Evolutionary conservation across 2,329 filamentous ascomycete genomes (phyloP).

Genomic region (Neurospora crassa): DNA sequence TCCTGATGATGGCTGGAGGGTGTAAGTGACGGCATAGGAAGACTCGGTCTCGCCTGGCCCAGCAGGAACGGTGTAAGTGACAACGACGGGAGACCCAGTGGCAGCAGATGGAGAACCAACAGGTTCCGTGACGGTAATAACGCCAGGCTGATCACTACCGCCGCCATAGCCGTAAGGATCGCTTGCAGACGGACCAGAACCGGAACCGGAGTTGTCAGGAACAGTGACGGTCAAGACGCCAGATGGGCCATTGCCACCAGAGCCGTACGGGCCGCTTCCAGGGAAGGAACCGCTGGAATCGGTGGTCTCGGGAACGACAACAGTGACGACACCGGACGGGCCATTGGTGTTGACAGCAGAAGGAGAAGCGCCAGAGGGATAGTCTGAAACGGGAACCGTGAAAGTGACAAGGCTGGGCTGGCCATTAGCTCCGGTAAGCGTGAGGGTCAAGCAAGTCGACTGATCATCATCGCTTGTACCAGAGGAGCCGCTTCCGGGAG

Average conservation of each 20-base stretch:
- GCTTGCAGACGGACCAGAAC: neutral
- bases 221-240: conserved; percentile 5
- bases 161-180: neutral
- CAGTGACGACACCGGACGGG: conserved; percentile 2
- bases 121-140: conserved; percentile 1
- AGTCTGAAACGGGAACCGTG: conserved; percentile 1
- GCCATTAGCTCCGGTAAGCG: neutral
- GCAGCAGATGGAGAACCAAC: neutral
- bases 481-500: neutral
- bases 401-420: neutral
- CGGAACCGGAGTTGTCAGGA: neutral
- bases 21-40: conserved; percentile 15
- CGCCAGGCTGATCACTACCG: neutral
- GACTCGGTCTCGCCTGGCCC: conserved; percentile 5
- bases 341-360: neutral
- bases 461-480: neutral
- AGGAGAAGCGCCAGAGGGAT: neutral
- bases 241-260: neutral
- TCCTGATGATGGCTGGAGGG: conserved; percentile 1
- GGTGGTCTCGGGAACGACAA: conserved; percentile 4
- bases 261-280: neutral
- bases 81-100: conserved; percentile 5
- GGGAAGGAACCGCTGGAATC: neutral
- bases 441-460: neutral
- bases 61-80: conserved; percentile 14